Percentiles rank a stretch among this genome's conserved stretches.
Evolutionary conservation across 306 rosid genomes (phyloP).

Genomic region (Lathyrus tuberosus): DNA sequence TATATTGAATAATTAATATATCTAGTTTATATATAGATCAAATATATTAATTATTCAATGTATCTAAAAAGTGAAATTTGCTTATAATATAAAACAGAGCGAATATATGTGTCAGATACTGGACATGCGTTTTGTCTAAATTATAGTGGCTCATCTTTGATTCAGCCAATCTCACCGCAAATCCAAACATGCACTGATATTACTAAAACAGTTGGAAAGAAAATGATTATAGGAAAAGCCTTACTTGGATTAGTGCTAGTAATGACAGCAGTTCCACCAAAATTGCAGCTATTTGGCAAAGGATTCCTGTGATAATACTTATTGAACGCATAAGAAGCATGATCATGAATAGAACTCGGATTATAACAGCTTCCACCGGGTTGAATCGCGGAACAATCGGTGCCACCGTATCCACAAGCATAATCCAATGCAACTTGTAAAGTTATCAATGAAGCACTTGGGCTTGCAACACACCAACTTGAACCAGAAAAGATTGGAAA

Average conservation of each 20-base stretch:
- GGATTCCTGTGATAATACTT: conserved; percentile 73
- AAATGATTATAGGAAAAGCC: conserved; percentile 23
- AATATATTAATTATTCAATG: no score
- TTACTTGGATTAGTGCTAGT: conserved; percentile 85
- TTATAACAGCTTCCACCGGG: conserved; percentile 68
- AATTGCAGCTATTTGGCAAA: conserved; percentile 80
- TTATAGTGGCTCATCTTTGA: no score
- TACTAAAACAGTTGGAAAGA: neutral
- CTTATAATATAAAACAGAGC: no score
- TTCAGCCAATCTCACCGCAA: no score
- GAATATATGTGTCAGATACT: no score
- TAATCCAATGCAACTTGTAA: conserved; percentile 87
- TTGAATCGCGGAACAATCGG: conserved; percentile 76
- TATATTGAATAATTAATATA: no score
- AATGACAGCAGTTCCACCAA: conserved; percentile 78
- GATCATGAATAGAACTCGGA: conserved; percentile 60
- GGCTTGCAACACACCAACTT: conserved; percentile 86
- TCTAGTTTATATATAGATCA: no score
- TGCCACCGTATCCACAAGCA: conserved; percentile 80
- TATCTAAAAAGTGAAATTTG: no score
- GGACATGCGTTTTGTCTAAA: no score
- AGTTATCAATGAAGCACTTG: conserved; percentile 52
- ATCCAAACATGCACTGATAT: neutral
- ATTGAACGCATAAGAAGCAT: conserved; percentile 84
- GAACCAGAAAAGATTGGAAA: conserved; percentile 49